phyloP scores from a whole-genome alignment of 371 early-diverging fungal genomes.

The Phascolomyces articulosus region DNA sequence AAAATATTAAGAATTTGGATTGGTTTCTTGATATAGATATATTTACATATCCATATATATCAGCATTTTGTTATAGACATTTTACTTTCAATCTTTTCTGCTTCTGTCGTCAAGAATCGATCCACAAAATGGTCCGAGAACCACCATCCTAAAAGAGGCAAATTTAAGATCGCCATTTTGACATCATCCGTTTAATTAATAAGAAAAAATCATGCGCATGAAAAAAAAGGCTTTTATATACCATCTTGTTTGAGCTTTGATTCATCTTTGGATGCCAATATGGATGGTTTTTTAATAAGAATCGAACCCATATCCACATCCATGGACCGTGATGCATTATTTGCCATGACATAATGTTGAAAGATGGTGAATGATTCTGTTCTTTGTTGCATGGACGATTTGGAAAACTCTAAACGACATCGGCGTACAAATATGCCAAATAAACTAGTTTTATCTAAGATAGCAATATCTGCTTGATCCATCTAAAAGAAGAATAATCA shows the following conservation, averaged over 20 bases:
- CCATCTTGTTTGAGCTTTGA: not conserved
- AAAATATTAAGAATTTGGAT: too few relatives aligned
- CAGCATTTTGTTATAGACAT: too few relatives aligned
- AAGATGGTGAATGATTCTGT: conserved; percentile 29
- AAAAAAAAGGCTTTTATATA: not conserved
- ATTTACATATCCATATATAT: too few relatives aligned
- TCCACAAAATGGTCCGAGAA: conserved; percentile 34
- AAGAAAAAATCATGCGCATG: too few relatives aligned
- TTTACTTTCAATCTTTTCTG: conserved; percentile 34
- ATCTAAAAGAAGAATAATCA: not conserved
- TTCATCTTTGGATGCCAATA: not conserved
- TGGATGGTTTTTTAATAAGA: not conserved
- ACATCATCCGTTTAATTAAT: too few relatives aligned
- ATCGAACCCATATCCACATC: conserved; percentile 5
- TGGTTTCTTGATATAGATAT: too few relatives aligned
- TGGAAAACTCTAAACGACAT: conserved; percentile 34
- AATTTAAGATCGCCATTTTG: too few relatives aligned
- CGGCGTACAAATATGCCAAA: conserved; percentile 44
- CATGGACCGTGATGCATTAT: conserved; percentile 2
- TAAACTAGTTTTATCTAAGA: conserved; percentile 31
- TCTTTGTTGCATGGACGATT: conserved; percentile 20
- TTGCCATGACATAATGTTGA: conserved; percentile 17
- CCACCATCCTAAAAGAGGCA: conserved; percentile 28
- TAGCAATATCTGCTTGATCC: conserved; percentile 1
- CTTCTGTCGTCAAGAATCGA: conserved; percentile 30